Percentiles rank a stretch among this genome's conserved stretches.
Conservation (phyloP, 1,139 yeast genomes). For the Magnusiomyces suaveolens region DNA sequence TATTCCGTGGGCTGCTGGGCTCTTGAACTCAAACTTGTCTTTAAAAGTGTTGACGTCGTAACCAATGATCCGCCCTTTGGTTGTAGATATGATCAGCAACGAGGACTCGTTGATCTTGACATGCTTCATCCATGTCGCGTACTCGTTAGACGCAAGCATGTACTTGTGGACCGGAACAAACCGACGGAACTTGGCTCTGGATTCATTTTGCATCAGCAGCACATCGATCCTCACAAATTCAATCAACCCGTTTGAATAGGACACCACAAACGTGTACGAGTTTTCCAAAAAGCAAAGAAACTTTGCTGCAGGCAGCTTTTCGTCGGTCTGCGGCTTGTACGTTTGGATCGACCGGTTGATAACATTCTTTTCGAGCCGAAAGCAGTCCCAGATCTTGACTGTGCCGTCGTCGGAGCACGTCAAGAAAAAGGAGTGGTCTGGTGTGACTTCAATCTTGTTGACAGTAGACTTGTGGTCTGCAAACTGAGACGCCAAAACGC, state of each 20-base stretch:
- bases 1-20: conserved; percentile 57
- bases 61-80: conserved; percentile 44
- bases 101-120: conserved; percentile 27
- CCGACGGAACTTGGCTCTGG: conserved; percentile 28
- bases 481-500: conserved; percentile 50
- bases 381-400: conserved; percentile 69
- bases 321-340: conserved; percentile 12
- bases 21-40: conserved; percentile 37
- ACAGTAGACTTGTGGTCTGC: conserved; percentile 47
- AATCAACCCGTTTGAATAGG: conserved; percentile 56
- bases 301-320: conserved; percentile 23
- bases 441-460: conserved; percentile 45
- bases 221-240: conserved; percentile 50
- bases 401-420: conserved; percentile 71
- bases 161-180: conserved; percentile 41
- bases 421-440: conserved; percentile 57
- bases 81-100: conserved; percentile 40
- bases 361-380: conserved; percentile 54
- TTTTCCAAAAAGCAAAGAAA: conserved; percentile 43
- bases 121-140: conserved; percentile 39
- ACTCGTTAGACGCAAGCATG: conserved; percentile 35
- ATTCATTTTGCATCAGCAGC: conserved; percentile 29
- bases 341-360: conserved; percentile 46
- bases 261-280: conserved; percentile 57
- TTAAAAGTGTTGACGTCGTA: conserved; percentile 56